Evolutionary conservation across 352 stramenopile genomes (phyloP), one percentile per base, ranked within the genome.

Genomic region (Globisporangium megalacanthum): DNA sequence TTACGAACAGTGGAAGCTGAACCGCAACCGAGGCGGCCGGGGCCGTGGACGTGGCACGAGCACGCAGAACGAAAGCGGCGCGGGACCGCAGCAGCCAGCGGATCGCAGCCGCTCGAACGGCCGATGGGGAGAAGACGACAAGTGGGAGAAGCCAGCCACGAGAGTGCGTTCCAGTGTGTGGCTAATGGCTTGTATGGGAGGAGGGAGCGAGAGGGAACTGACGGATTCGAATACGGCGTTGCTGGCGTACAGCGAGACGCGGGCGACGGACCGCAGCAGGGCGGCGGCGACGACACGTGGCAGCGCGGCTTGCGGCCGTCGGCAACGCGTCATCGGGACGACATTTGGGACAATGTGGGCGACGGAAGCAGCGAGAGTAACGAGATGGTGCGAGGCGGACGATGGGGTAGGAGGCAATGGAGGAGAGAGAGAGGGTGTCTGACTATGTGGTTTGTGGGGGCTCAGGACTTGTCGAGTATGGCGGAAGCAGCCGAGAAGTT

Each of bases 1-100:
- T 48, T 92, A 92, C 65, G 91, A 95, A 58, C 83, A 93, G 63
- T 93, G 83, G 83, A 75, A 79, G 35, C 57, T 88, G 22, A 92
- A 90, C 57, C 81, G 81, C 53, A 93, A 90, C 54, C 83, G 82
- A 13, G 83, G 79, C 11, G 85, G 82, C 3, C 80, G 85, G 17
- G 85, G 85, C 2, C 78, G 83, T 31, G 83, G 83, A 11, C 77
- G 83, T n/a, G 76, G 76, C 22, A 76, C 73, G 39, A 56, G 52
- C 25, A 56, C 69, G 6, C 68, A 69, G 31, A 68, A 52, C 17
- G 14, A 36, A 22, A 35, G 56, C 61, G 31, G 61, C 64, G 11
- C 70, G 15, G 48, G 48, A 13, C 29, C 17, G 55, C 37, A 69
- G 52, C 22, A 62, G 35, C 25, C 61, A 55, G 64, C 71, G 29